Conservation (phyloP, 495 filamentous ascomycete genomes). For the Echria macrotheca region DNA sequence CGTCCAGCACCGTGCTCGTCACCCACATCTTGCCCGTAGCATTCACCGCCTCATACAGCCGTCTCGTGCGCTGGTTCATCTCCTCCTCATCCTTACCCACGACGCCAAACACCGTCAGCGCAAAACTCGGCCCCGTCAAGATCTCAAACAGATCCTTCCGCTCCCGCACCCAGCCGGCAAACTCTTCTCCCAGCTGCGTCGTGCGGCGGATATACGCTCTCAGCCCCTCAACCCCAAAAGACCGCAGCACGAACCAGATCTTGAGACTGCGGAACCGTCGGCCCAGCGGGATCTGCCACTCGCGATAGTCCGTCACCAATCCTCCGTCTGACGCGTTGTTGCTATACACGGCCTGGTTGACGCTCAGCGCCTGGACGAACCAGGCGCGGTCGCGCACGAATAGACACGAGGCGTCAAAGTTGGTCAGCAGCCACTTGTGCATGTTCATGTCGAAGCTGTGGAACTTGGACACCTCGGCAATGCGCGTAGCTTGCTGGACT, state of each 20-base stretch:
- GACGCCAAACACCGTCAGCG: conserved; percentile 71
- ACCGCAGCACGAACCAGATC: conserved; percentile 93
- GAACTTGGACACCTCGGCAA: conserved; percentile 55
- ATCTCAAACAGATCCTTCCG: conserved; percentile 74
- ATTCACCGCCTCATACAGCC: conserved; percentile 74
- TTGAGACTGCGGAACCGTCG: conserved; percentile 88
- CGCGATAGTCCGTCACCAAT: conserved; percentile 90
- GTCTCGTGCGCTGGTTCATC: conserved; percentile 65
- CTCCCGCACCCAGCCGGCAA: conserved; percentile 50
- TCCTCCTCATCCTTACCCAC: conserved; percentile 35
- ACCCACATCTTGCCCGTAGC: conserved; percentile 74
- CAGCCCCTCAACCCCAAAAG: conserved; percentile 76
- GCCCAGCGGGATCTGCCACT: conserved; percentile 96
- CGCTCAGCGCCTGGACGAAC: conserved; percentile 71
- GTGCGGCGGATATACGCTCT: conserved; percentile 64
- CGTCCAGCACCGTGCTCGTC: conserved; percentile 71
- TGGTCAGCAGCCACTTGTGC: conserved; percentile 96
- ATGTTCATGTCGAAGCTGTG: conserved; percentile 93
- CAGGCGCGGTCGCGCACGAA: conserved; percentile 70
- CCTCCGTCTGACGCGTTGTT: conserved; percentile 77
- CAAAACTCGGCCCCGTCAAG: conserved; percentile 69
- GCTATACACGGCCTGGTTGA: conserved; percentile 71
- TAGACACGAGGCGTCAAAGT: conserved; percentile 86
- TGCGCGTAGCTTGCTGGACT: conserved; percentile 51
- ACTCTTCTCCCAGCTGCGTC: conserved; percentile 63